phyloP scores from a whole-genome alignment of 768 basidiomycete genomes.

The Xanthoconium stramineum region DNA sequence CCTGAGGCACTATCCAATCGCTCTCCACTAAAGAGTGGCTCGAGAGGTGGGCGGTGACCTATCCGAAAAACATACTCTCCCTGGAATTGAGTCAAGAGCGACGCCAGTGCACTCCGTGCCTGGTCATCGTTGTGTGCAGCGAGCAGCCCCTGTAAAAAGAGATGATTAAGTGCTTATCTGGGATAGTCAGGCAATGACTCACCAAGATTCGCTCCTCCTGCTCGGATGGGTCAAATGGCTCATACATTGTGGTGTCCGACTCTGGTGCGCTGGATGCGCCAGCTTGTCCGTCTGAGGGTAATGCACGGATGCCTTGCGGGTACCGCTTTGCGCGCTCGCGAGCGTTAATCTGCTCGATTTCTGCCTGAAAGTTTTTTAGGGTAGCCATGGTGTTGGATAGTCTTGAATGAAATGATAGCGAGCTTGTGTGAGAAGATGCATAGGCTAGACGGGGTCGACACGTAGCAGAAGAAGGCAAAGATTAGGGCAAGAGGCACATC shows the following conservation, averaged over 20 bases:
- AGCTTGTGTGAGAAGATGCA: conserved; percentile 11
- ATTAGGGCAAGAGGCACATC: neutral
- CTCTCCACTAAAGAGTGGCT: conserved; percentile 54
- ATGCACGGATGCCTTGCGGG: conserved; percentile 16
- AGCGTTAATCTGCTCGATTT: conserved; percentile 74
- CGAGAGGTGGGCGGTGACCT: conserved; percentile 61
- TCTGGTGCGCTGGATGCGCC: conserved; percentile 34
- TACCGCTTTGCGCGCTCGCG: conserved; percentile 68
- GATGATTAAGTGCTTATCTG: neutral
- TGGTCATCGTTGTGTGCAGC: conserved; percentile 42
- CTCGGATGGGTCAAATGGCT: conserved; percentile 5
- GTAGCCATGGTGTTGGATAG: conserved; percentile 25
- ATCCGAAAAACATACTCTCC: conserved; percentile 78
- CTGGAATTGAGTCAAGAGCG: conserved; percentile 59
- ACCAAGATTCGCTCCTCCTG: conserved; percentile 19
- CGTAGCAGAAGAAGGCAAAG: neutral
- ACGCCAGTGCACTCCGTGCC: conserved; percentile 64
- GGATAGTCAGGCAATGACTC: neutral
- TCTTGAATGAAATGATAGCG: neutral
- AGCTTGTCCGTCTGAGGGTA: conserved; percentile 38
- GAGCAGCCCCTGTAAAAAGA: conserved; percentile 39
- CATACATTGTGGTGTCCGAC: neutral
- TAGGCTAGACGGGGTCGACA: conserved; percentile 6
- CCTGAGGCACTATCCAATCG: conserved; percentile 40
- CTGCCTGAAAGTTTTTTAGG: conserved; percentile 49